These are phyloP conservation scores for Aspergillus sp. DNA, from an alignment of 2,329 filamentous ascomycete species.

Conservation along the genomic window DNA sequence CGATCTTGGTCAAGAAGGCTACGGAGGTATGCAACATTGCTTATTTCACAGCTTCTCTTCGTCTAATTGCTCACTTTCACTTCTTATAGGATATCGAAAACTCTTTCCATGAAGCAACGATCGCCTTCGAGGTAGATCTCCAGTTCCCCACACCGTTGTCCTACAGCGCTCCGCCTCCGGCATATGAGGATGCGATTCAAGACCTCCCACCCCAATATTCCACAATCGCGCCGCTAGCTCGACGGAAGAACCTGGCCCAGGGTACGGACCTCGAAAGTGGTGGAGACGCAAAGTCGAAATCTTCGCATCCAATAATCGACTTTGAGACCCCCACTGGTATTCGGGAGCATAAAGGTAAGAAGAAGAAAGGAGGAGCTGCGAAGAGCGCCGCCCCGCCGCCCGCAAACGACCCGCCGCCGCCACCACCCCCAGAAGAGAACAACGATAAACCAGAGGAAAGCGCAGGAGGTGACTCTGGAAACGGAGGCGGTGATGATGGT, in stretches of 20 bases:
- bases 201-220: constrained; percentile 43
- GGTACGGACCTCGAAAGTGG: constrained; percentile 15
- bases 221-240: constrained; percentile 32
- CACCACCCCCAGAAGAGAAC: constrained; percentile 24
- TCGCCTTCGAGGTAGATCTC: constrained; percentile 21
- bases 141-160: constrained; percentile 20
- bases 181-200: constrained; percentile 37
- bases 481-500: constrained; percentile 38
- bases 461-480: constrained; percentile 40
- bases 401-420: constrained; percentile 18
- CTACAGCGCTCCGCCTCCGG: constrained; percentile 34
- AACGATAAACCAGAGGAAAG: constrained; percentile 23
- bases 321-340: constrained; percentile 30
- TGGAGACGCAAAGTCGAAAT: constrained; percentile 11
- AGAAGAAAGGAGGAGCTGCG: constrained; percentile 33
- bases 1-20: background rate
- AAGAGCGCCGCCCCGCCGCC: constrained; percentile 20
- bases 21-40: constrained; percentile 1
- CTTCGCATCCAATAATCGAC: constrained; percentile 27
- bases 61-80: background rate
- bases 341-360: constrained; percentile 37
- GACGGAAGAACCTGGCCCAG: constrained; percentile 23
- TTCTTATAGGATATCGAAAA: constrained; percentile 11
- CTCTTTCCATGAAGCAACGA: constrained; percentile 4
- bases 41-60: background rate